Evolutionary conservation across 1,284 basidiomycete genomes (phyloP).

Genomic region (Marasmius sp.): DNA sequence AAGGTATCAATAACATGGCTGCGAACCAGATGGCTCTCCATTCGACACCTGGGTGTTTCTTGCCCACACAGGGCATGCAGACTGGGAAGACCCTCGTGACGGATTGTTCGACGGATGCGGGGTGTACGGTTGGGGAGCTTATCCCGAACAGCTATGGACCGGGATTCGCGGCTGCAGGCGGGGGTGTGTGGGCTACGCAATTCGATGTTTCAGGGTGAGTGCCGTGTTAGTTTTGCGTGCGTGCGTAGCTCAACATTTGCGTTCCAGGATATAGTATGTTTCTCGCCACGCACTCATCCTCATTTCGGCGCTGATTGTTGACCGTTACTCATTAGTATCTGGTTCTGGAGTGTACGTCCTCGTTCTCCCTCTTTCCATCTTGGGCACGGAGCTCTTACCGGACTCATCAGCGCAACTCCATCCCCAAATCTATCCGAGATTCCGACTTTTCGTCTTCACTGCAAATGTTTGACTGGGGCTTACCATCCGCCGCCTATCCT

Average conservation of each 20-base stretch:
- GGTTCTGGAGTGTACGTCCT: conserved; percentile 61
- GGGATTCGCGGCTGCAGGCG: conserved; percentile 56
- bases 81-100: conserved; percentile 32
- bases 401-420: conserved; percentile 36
- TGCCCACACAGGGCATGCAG: conserved; percentile 30
- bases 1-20: conserved; percentile 44
- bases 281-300: conserved; percentile 7
- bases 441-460: conserved; percentile 39
- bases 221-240: neutral
- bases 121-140: conserved; percentile 56
- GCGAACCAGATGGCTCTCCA: conserved; percentile 48
- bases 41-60: conserved; percentile 35
- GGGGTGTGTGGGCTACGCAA: conserved; percentile 65
- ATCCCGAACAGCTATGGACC: conserved; percentile 51
- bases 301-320: neutral
- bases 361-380: neutral
- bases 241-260: conserved; percentile 14
- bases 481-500: conserved; percentile 57
- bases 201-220: conserved; percentile 56
- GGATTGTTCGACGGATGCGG: conserved; percentile 45
- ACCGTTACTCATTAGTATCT: conserved; percentile 47
- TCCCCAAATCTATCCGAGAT: conserved; percentile 36
- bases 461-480: conserved; percentile 55
- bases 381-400: neutral
- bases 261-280: conserved; percentile 22